Percentiles rank a stretch among this genome's conserved stretches.
Evolutionary conservation across 345 rosid genomes (phyloP).

Genomic region (Citrus medica): DNA sequence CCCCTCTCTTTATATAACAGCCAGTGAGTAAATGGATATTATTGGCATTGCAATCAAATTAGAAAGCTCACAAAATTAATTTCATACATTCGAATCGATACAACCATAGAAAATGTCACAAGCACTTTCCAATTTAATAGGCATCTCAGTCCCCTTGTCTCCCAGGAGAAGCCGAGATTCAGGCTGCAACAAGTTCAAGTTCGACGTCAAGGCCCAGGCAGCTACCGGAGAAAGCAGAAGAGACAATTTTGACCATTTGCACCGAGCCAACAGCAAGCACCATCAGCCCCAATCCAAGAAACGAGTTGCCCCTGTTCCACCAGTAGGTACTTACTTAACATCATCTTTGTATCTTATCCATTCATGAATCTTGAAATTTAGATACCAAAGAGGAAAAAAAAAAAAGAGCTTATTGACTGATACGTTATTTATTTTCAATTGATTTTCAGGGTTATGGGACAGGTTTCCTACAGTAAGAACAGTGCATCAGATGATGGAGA

Average conservation of each 20-base stretch:
- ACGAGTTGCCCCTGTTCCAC: constrained; percentile 34
- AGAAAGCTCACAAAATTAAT: no score
- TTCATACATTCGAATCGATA: background rate
- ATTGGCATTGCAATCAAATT: no score
- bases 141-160: constrained; percentile 20
- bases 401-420: background rate
- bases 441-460: constrained; percentile 35
- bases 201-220: constrained; percentile 26
- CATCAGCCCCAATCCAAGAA: constrained; percentile 29
- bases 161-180: background rate
- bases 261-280: constrained; percentile 27
- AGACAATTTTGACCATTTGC: constrained; percentile 47
- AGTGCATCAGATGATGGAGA: constrained; percentile 66
- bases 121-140: constrained; percentile 22
- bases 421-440: background rate
- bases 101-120: constrained; percentile 24
- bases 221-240: constrained; percentile 18
- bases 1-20: constrained; percentile 13
- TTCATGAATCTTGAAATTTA: background rate
- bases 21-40: background rate
- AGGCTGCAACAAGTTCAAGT: background rate
- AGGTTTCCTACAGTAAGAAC: constrained; percentile 57
- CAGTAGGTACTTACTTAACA: constrained; percentile 28
- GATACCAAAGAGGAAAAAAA: no score
- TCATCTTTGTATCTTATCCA: background rate